phyloP scores from a whole-genome alignment of 176 grass and related monocot species.

The Avena insularis region DNA sequence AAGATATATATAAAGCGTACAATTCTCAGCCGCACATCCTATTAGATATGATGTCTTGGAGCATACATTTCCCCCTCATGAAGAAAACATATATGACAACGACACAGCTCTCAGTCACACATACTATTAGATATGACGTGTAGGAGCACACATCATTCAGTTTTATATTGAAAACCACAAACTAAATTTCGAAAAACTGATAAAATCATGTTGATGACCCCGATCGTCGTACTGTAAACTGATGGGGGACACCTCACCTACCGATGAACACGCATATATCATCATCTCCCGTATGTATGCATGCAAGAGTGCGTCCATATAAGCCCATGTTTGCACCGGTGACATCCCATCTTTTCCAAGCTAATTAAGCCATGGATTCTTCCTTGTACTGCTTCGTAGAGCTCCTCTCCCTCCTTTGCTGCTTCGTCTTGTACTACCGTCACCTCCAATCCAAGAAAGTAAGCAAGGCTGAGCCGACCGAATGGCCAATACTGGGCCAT shows the following conservation, averaged over 20 bases:
- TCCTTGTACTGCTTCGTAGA: neutral
- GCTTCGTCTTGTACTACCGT: conserved; percentile 40
- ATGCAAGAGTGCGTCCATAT: conserved; percentile 29
- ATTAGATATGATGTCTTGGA: neutral
- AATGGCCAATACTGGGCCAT: conserved; percentile 66
- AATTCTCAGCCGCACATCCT: neutral
- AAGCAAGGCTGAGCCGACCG: conserved; percentile 35
- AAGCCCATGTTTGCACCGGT: neutral
- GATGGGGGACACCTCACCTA: neutral
- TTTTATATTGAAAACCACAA: neutral
- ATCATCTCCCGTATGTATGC: neutral
- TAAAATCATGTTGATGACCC: neutral
- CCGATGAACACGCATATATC: neutral
- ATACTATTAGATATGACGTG: neutral
- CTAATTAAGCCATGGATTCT: conserved; percentile 38
- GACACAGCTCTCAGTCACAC: neutral
- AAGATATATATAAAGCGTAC: too few relatives aligned
- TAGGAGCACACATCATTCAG: neutral
- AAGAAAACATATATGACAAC: neutral
- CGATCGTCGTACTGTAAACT: conserved; percentile 5
- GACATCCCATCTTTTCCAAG: neutral
- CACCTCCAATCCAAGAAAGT: conserved; percentile 46
- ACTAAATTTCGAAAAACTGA: neutral
- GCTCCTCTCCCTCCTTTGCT: conserved; percentile 33
- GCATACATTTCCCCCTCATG: neutral